phyloP scores from a whole-genome alignment of 192 early-diverging fungal genomes.

The Backusella circina region DNA sequence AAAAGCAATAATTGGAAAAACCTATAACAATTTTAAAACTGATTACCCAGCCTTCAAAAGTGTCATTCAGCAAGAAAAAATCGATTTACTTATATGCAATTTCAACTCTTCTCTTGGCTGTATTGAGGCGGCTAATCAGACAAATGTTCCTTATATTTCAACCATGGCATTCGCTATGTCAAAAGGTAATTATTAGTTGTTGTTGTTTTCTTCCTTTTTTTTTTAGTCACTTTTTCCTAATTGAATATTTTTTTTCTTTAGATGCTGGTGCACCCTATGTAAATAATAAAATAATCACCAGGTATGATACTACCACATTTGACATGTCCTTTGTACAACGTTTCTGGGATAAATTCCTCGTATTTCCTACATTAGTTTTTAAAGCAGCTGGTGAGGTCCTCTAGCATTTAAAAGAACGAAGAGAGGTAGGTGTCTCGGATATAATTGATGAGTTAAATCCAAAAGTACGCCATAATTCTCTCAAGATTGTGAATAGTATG shows the following conservation, averaged over 20 bases:
- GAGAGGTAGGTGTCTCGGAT: not conserved
- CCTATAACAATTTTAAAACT: not conserved
- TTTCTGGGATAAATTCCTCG: not conserved
- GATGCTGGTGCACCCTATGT: not conserved
- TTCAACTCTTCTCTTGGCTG: not conserved
- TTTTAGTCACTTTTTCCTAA: not conserved
- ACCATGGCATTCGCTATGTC: not conserved
- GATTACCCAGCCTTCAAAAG: not conserved
- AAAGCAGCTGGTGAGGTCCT: not conserved
- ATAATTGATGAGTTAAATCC: not conserved
- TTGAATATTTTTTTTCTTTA: not conserved
- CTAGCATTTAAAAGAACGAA: not conserved
- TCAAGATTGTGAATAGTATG: slow-evolving; percentile 26
- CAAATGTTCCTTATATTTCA: not conserved
- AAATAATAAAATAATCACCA: not conserved
- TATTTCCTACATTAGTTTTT: not conserved
- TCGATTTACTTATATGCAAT: not conserved
- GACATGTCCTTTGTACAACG: not conserved
- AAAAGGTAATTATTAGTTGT: slow-evolving; percentile 4
- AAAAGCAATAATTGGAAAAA: not conserved
- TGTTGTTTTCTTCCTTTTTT: not conserved
- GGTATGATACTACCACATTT: not conserved
- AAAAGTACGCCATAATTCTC: not conserved
- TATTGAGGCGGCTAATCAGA: not conserved
- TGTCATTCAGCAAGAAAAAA: not conserved